Percentiles rank a stretch among this genome's conserved stretches.
Conservation (phyloP, 2,329 filamentous ascomycete genomes). For the Cladobotryum protrusum region DNA sequence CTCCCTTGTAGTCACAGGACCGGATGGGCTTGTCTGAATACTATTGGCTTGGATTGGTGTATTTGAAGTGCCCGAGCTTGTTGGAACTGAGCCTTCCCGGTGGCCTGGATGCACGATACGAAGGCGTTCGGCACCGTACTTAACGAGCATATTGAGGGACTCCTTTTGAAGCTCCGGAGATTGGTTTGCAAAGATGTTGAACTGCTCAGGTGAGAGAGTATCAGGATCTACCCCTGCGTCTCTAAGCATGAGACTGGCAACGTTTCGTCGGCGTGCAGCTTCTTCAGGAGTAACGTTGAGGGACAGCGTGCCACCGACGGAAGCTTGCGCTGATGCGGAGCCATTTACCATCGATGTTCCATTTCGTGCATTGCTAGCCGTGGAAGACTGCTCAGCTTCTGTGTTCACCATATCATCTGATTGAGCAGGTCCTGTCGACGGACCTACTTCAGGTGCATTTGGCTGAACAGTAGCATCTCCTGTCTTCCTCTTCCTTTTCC, state of each 20-base stretch:
- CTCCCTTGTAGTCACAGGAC: constrained; percentile 26
- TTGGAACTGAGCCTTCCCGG: constrained; percentile 23
- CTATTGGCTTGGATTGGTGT: constrained; percentile 16
- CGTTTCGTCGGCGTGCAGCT: constrained; percentile 42
- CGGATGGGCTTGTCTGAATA: constrained; percentile 18
- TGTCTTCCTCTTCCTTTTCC: constrained; percentile 24
- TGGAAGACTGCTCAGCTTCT: background rate
- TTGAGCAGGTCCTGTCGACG: background rate
- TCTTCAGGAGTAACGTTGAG: constrained; percentile 39
- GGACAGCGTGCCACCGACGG: constrained; percentile 10
- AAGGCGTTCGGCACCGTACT: constrained; percentile 51
- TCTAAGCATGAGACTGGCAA: constrained; percentile 41
- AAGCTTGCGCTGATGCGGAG: constrained; percentile 7
- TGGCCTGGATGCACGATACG: constrained; percentile 50
- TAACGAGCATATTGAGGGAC: constrained; percentile 50
- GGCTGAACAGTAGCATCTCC: background rate
- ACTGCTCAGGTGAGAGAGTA: constrained; percentile 49
- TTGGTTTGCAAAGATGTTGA: constrained; percentile 55
- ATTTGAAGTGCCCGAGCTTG: constrained; percentile 21
- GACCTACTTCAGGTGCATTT: background rate
- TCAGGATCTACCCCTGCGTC: constrained; percentile 45
- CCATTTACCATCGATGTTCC: constrained; percentile 6
- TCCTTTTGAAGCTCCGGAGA: constrained; percentile 48
- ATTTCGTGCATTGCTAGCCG: constrained; percentile 2
- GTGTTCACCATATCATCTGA: background rate